A percentile compares a stretch with the other conserved stretches of the same genome.
phyloP scores from a whole-genome alignment of 306 rosid species.

The Canavalia gladiata region DNA sequence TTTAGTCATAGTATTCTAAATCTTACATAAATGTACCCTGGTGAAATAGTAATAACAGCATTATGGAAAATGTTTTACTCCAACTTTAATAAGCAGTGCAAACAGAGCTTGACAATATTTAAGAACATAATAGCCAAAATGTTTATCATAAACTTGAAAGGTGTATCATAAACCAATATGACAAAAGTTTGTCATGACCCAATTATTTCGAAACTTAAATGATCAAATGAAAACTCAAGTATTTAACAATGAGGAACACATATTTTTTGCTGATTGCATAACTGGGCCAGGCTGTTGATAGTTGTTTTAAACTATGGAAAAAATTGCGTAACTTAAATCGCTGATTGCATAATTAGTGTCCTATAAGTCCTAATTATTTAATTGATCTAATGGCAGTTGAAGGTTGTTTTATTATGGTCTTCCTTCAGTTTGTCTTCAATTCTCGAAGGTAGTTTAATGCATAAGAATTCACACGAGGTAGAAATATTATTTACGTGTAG shows the following conservation, averaged over 20 bases:
- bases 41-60: neutral
- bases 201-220: neutral
- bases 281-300: neutral
- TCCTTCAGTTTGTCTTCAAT: neutral
- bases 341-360: too few species aligned
- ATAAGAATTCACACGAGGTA: neutral
- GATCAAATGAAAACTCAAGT: neutral
- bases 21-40: neutral
- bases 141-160: neutral
- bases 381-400: constrained; percentile 6
- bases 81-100: neutral
- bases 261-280: neutral
- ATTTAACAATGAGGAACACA: neutral
- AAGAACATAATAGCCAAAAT: constrained; percentile 8
- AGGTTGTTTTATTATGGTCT: constrained; percentile 1
- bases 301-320: neutral
- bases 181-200: neutral
- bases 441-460: neutral
- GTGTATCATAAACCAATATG: neutral
- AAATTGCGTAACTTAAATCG: too few species aligned
- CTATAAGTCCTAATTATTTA: neutral
- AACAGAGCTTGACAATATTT: neutral
- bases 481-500: neutral
- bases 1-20: neutral
- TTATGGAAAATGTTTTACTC: neutral